Conservation (phyloP, 2,329 filamentous ascomycete genomes). For the Thielaviopsis musarum region DNA sequence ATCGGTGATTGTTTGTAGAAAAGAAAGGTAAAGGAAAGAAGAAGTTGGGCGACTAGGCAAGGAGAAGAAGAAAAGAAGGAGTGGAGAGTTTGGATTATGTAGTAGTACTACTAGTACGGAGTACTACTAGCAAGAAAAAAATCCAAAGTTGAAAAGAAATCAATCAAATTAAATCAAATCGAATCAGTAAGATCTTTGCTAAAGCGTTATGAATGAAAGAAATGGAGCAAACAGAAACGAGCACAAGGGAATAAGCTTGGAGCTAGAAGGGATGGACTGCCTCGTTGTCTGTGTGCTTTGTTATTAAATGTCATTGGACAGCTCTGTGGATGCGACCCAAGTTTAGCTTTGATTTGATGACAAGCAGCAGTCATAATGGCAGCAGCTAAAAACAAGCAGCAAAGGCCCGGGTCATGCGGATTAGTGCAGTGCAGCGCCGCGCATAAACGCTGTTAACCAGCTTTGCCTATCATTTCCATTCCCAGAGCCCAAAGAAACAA, state of each 20-base stretch:
- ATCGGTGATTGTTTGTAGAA: not conserved
- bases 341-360: not conserved
- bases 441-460: not conserved
- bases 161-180: not conserved
- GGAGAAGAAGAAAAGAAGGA: not conserved
- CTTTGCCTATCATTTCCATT: not conserved
- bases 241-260: not conserved
- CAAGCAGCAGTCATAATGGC: not conserved
- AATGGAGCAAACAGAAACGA: not conserved
- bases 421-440: no score
- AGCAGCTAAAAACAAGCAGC: not conserved
- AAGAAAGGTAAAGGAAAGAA: slow-evolving; percentile 6
- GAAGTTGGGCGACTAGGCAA: slow-evolving; percentile 4
- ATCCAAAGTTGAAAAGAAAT: not conserved
- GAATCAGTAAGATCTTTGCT: not conserved
- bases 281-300: not conserved
- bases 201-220: not conserved
- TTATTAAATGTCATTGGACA: not conserved
- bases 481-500: not conserved
- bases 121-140: slow-evolving; percentile 9
- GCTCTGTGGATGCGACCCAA: not conserved
- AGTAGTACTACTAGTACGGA: no score
- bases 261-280: not conserved
- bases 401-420: not conserved
- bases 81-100: slow-evolving; percentile 2